phyloP scores from a whole-genome alignment of 495 filamentous ascomycete genomes.

The Cairneyella variabilis region DNA sequence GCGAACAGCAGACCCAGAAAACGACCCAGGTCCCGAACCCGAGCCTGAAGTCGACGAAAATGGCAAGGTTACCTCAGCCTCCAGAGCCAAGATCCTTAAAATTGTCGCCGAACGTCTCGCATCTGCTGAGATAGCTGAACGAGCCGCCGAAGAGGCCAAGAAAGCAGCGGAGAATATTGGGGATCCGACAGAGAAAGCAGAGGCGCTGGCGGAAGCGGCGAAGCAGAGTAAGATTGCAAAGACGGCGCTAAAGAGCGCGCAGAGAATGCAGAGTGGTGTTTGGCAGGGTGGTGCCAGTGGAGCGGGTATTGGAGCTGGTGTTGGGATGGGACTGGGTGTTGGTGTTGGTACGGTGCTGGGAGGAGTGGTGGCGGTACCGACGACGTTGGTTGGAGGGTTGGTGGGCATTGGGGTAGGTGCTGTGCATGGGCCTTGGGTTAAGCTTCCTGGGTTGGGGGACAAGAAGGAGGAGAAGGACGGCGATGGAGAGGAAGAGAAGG shows the following conservation, averaged over 20 bases:
- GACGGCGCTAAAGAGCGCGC: constrained; percentile 29
- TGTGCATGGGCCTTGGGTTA: constrained; percentile 37
- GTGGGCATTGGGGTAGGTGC: constrained; percentile 32
- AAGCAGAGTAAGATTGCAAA: constrained; percentile 28
- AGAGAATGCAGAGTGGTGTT: constrained; percentile 33
- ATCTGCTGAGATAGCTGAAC: too few species aligned
- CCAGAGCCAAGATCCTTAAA: too few species aligned
- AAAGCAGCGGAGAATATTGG: too few species aligned
- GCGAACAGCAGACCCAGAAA: too few species aligned
- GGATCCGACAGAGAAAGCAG: constrained; percentile 25
- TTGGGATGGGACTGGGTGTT: constrained; percentile 30
- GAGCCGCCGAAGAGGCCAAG: too few species aligned
- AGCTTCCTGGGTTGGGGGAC: constrained; percentile 26
- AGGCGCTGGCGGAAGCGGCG: constrained; percentile 23
- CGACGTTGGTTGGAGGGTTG: constrained; percentile 29
- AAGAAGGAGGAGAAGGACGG: constrained; percentile 27
- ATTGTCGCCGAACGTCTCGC: too few species aligned
- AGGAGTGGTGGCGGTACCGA: constrained; percentile 30
- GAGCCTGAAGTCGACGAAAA: too few species aligned
- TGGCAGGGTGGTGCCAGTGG: constrained; percentile 33
- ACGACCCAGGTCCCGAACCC: too few species aligned
- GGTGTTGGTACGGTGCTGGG: constrained; percentile 32
- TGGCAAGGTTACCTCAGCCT: too few species aligned
- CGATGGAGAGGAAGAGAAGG: constrained; percentile 10
- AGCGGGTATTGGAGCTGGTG: constrained; percentile 33